phyloP scores from a whole-genome alignment of 2,329 filamentous ascomycete genomes.

The Microthyrium microscopicum region DNA sequence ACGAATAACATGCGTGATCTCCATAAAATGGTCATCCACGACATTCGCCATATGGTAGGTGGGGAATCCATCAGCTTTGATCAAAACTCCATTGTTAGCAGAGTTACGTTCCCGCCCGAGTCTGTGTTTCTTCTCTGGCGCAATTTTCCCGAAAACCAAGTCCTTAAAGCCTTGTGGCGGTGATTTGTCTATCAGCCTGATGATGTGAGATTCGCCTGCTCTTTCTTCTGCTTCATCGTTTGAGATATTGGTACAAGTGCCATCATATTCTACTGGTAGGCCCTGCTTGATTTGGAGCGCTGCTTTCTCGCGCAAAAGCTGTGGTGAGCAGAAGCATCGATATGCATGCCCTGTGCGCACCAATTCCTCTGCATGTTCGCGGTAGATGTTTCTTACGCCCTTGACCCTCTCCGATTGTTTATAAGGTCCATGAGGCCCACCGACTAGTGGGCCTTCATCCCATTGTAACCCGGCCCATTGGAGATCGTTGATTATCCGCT shows the following conservation, averaged over 20 bases:
- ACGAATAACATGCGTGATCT: conserved; percentile 87
- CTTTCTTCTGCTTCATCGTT: conserved; percentile 52
- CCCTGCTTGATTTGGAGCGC: conserved; percentile 43
- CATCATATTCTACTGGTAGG: conserved; percentile 45
- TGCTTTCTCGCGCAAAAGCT: conserved; percentile 52
- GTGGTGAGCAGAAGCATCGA: conserved; percentile 74
- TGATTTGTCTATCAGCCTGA: conserved; percentile 55
- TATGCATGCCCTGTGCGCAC: conserved; percentile 62
- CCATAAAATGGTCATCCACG: conserved; percentile 88
- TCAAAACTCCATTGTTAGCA: conserved; percentile 34
- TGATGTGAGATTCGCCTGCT: conserved; percentile 50
- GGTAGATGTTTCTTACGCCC: conserved; percentile 44
- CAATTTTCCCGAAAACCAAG: conserved; percentile 57
- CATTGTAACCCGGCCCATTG: conserved; percentile 79
- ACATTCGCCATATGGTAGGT: conserved; percentile 98
- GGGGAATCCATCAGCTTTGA: conserved; percentile 82
- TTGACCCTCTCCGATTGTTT: conserved; percentile 33
- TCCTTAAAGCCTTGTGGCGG: conserved; percentile 53
- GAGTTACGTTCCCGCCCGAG: conserved; percentile 22
- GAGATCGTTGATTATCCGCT: conserved; percentile 61
- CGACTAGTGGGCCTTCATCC: conserved; percentile 66
- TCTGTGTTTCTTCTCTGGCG: conserved; percentile 17
- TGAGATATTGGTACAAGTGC: conserved; percentile 55
- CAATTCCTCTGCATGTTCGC: conserved; percentile 50
- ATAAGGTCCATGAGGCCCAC: conserved; percentile 73